phyloP scores from a whole-genome alignment of 352 stramenopile species.

The Globisporangium parvum region DNA sequence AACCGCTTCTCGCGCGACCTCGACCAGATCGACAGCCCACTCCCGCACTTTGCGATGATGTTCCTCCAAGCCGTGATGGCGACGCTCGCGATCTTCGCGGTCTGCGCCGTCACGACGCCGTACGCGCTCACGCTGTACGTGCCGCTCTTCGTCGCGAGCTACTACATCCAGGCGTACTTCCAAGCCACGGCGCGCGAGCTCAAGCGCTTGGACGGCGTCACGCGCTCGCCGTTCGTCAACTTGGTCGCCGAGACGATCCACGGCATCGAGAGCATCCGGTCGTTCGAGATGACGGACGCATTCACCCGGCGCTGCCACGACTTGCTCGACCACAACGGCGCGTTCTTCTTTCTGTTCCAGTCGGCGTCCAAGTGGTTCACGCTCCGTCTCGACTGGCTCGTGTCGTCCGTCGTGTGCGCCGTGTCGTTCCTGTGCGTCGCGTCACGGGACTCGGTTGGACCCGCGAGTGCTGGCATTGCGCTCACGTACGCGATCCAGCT shows the following conservation, averaged over 20 bases:
- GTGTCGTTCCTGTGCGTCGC: conserved; percentile 12
- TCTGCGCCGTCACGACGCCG: conserved; percentile 38
- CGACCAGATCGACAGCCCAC: conserved; percentile 36
- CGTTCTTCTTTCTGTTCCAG: conserved; percentile 14
- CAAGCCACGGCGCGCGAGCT: conserved; percentile 66
- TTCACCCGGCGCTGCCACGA: neutral
- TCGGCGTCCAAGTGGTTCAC: conserved; percentile 12
- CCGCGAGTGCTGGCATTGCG: conserved; percentile 13
- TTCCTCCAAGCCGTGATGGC: conserved; percentile 43
- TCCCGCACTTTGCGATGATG: conserved; percentile 49
- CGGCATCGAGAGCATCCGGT: conserved; percentile 89
- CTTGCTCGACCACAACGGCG: conserved; percentile 11
- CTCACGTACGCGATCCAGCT: conserved; percentile 20
- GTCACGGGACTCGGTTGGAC: conserved; percentile 5
- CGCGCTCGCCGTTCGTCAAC: conserved; percentile 82
- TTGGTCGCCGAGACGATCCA: conserved; percentile 88
- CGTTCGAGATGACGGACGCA: conserved; percentile 15
- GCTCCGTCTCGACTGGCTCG: conserved; percentile 18
- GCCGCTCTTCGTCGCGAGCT: conserved; percentile 27
- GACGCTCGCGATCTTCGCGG: conserved; percentile 27
- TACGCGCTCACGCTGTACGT: conserved; percentile 50
- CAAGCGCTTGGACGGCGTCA: conserved; percentile 91
- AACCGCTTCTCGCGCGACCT: conserved; percentile 35
- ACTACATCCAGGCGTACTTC: conserved; percentile 71
- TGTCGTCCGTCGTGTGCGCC: conserved; percentile 5